Evolutionary conservation across 345 rosid genomes (phyloP), one percentile per base, ranked within the genome.

Genomic region (Odontarrhena argentea): DNA sequence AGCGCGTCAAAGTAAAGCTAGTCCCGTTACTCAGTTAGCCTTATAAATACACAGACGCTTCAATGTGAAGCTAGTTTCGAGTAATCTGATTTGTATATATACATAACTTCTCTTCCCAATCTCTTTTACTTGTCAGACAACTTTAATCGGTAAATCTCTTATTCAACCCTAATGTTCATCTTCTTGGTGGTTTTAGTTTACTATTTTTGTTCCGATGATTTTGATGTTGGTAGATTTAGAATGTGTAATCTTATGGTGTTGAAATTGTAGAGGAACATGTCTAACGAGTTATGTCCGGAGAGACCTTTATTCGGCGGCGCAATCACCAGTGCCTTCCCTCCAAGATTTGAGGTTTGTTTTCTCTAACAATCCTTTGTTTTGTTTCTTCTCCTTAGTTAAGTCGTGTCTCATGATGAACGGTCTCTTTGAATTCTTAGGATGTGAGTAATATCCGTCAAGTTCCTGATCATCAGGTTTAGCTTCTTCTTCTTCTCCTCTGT

Each of bases 381-480:
- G 11, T 6, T 12, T 11, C 1, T 0, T 13, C 25, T 8, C 30
- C 4, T 44, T 49, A 45, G 48, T 58, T 58, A 15, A 55, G 5
- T 6, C 6, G 7, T 1, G 4, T 25, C 36, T 57, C 4, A 1
- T 49, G 13, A 53, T 1, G 9, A 10, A 18, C 3, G 7, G 43
- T 32, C 7, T 18, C 15, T 51, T 9, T 13, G 9, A 60, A 65
- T 9, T 68, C 32, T 56, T 18, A 86, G 96, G 94, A 89, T 74
- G 88, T 86, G 70, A 87, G 94, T 75, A 57, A 84, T 64, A 55
- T 89, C 44, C 86, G 94, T 0, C 77, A 82, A 73, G 91, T 87
- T 43, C 96, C 94, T 3, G 82, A 89, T 79, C 83, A 89, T 72
- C 94, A 89, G 92, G 92, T 86, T 57, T 8, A 56, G 2, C 42